Percentiles rank a stretch among this genome's conserved stretches.
Conservation (phyloP, 2,329 filamentous ascomycete genomes). For the Colletotrichum australisinense region DNA sequence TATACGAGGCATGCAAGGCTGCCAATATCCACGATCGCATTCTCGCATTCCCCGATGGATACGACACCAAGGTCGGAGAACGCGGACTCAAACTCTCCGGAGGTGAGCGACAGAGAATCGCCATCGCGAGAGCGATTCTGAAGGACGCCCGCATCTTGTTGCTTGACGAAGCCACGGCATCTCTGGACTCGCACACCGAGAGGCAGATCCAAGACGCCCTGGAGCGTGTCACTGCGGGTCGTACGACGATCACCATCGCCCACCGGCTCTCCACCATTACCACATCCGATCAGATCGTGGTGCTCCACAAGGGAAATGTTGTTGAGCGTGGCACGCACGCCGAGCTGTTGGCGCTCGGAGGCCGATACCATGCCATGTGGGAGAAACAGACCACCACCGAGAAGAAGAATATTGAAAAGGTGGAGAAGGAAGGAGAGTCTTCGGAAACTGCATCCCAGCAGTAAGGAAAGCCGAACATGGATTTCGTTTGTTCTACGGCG, state of each 20-base stretch:
- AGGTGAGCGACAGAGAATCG: conserved; percentile 70
- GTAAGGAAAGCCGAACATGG: not conserved
- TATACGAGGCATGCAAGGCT: conserved; percentile 62
- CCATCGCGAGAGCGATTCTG: conserved; percentile 73
- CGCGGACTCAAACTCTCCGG: conserved; percentile 66
- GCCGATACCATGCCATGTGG: conserved; percentile 65
- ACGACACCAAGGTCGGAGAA: conserved; percentile 64
- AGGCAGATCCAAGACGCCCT: conserved; percentile 67
- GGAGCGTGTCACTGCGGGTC: conserved; percentile 56
- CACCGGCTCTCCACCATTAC: conserved; percentile 70
- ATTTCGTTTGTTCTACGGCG: too few relatives aligned
- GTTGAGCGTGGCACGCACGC: conserved; percentile 62
- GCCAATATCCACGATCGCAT: conserved; percentile 68
- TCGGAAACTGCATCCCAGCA: conserved; percentile 28
- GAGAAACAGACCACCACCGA: conserved; percentile 59
- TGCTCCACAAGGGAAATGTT: conserved; percentile 62
- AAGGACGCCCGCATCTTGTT: conserved; percentile 78
- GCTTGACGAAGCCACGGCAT: conserved; percentile 78
- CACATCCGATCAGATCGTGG: conserved; percentile 65
- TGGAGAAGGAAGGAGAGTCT: conserved; percentile 29
- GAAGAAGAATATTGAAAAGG: conserved; percentile 43
- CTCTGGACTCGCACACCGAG: conserved; percentile 72
- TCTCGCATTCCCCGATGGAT: conserved; percentile 63
- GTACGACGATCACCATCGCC: conserved; percentile 65
- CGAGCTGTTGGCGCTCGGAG: conserved; percentile 55